Evolutionary conservation across 495 filamentous ascomycete genomes (phyloP).

Genomic region (Choiromyces venosus): DNA sequence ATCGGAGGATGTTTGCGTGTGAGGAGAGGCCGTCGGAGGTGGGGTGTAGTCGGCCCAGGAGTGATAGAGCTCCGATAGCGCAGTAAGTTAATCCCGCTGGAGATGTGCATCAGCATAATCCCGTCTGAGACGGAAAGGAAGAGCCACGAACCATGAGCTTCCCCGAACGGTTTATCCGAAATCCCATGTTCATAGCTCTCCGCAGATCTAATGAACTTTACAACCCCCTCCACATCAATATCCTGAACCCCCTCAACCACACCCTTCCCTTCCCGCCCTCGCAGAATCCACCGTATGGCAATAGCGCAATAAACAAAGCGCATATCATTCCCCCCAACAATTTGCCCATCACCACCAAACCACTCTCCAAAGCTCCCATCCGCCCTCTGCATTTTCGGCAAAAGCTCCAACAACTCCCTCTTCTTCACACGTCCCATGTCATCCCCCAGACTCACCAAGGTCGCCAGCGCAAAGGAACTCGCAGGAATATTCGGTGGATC

Average conservation of each 20-base stretch:
- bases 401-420: conserved; percentile 62
- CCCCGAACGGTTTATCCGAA: conserved; percentile 69
- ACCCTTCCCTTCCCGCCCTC: conserved; percentile 53
- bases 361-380: conserved; percentile 92
- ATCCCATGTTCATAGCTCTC: conserved; percentile 90
- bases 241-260: conserved; percentile 58
- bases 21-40: conserved; percentile 37
- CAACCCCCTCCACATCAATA: conserved; percentile 65
- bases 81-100: conserved; percentile 85
- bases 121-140: conserved; percentile 6
- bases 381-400: conserved; percentile 67
- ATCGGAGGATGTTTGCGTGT: conserved; percentile 50
- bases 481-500: conserved; percentile 79
- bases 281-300: conserved; percentile 74
- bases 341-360: conserved; percentile 52
- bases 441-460: conserved; percentile 69
- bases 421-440: conserved; percentile 55
- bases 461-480: conserved; percentile 77
- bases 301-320: conserved; percentile 79
- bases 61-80: conserved; percentile 65
- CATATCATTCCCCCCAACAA: conserved; percentile 76
- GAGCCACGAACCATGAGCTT: conserved; percentile 70
- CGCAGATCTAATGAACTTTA: conserved; percentile 63
- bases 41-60: conserved; percentile 55
- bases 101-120: conserved; percentile 29